Evolutionary conservation across 2,329 filamentous ascomycete species (phyloP), one percentile per base, ranked within the genome.

Genomic region (Dactylonectria macrodidyma): DNA sequence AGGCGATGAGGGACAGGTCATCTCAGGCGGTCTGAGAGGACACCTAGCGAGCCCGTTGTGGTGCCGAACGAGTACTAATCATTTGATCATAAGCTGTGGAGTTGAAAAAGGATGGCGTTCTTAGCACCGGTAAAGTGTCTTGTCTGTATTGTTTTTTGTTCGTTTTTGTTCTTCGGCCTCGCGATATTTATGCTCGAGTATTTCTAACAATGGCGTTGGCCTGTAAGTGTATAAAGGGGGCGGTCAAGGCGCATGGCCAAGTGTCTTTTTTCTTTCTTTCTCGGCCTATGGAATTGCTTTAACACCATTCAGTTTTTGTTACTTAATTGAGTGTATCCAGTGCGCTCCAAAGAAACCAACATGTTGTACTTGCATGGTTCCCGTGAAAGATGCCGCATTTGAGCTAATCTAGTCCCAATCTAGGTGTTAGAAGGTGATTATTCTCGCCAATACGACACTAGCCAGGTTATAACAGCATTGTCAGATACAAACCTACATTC

Each of bases 31-130:
- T 62, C 22, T 44, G 14, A 47, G 47, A 54, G 46, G 34, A 44
- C 5, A 34, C 44, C 34, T 50, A 38, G 34, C n/a, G 34, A 22
- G 36, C 61, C 59, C n/a, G 38, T 30, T 55, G 33, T 3, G 11
- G 26, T 10, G 24, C 41, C 4, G 34, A 9, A 36, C 16, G 2
- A 56, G 55, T 54, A 57, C 19, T 59, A 57, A 46, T 50, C 12
- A 47, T 68, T 56, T 51, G 54, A 44, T 34, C 30, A 55, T 65
- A 38, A 67, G 71, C 70, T 55, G 33, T 16, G 74, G 74, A 74
- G 74, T 76, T 72, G 70, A 59, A 67, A 50, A 69, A 30, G 65
- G 41, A 57, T 47, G 70, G 67, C 51, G 66, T 71, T 73, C n/a
- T 64, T 19, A 63, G 62, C 67, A 73, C 66, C 38, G 65, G 55